A percentile compares a stretch with the other conserved stretches of the same genome.
phyloP scores from a whole-genome alignment of 306 rosid species.

The Glycine tomentella region DNA sequence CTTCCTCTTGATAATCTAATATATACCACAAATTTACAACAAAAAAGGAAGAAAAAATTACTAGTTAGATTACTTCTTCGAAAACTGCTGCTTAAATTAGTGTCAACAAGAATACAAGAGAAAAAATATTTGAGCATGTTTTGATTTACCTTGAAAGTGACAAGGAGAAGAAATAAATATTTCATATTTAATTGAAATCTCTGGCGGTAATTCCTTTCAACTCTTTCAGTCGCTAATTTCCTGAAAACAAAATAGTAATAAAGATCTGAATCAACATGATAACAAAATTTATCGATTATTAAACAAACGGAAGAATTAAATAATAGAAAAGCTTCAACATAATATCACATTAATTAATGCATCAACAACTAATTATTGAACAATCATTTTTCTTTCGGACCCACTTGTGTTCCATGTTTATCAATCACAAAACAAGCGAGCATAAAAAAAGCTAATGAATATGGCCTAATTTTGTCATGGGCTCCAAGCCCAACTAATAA shows the following conservation, averaged over 20 bases:
- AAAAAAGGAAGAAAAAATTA: background rate
- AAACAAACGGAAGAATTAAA: background rate
- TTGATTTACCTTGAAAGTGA: slow-evolving; percentile 55
- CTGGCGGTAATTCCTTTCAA: background rate
- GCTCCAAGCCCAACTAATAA: slow-evolving; percentile 26
- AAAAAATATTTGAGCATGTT: background rate
- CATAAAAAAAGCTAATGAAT: background rate
- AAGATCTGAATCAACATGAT: background rate
- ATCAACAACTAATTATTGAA: background rate
- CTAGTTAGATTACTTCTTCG: background rate
- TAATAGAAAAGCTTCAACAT: background rate
- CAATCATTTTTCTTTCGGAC: background rate
- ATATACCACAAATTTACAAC: background rate
- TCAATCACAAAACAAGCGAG: background rate
- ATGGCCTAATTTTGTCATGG: background rate
- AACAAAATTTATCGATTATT: background rate
- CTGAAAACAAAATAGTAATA: slow-evolving; percentile 30
- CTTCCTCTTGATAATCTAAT: slow-evolving; percentile 53
- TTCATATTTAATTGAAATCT: slow-evolving; percentile 51
- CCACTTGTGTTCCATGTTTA: background rate
- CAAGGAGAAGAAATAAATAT: slow-evolving; percentile 49
- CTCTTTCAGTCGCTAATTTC: slow-evolving; percentile 19
- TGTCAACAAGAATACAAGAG: background rate
- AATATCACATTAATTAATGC: background rate
- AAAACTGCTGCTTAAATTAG: slow-evolving; percentile 5